Percentiles rank a stretch among this genome's conserved stretches.
These are phyloP conservation scores for Daphne laureola DNA, from an alignment of 441 rosid genomes.

Conservation along the genomic window DNA sequence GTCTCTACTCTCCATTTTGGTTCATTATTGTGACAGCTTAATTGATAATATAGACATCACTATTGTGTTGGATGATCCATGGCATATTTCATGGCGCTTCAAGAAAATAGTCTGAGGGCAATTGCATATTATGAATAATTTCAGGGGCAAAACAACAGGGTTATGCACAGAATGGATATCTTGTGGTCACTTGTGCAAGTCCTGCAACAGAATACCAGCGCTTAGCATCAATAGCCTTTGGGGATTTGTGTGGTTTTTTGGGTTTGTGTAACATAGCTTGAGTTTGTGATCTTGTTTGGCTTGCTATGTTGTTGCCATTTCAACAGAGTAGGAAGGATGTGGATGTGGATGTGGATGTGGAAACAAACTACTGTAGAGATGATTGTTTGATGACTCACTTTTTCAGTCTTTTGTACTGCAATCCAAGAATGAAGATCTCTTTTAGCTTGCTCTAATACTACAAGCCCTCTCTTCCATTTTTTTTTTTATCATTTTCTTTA, in stretches of 20 bases:
- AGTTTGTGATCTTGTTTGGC: constrained; percentile 25
- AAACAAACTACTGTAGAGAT: constrained; percentile 5
- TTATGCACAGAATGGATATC: constrained; percentile 85
- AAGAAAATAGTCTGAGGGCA: too few relatives aligned
- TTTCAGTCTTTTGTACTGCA: constrained; percentile 4
- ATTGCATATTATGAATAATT: constrained; percentile 15
- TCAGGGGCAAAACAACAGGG: constrained; percentile 73
- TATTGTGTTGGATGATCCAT: constrained; percentile 1
- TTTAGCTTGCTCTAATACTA: too few relatives aligned
- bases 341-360: neutral
- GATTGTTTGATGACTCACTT: constrained; percentile 4
- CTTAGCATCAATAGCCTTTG: constrained; percentile 22
- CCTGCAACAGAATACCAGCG: constrained; percentile 58
- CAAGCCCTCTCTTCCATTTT: too few relatives aligned
- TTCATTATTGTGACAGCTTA: neutral
- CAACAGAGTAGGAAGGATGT: neutral
- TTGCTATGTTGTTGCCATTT: constrained; percentile 7
- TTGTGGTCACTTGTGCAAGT: constrained; percentile 84
- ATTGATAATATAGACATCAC: neutral
- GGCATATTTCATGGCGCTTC: too few relatives aligned
- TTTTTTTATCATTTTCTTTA: too few relatives aligned
- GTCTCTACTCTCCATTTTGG: constrained; percentile 6
- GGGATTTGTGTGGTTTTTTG: constrained; percentile 15
- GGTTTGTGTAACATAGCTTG: constrained; percentile 22
- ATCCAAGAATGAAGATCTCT: too few relatives aligned